A percentile compares a stretch with the other conserved stretches of the same genome.
These are phyloP conservation scores for Metarhizium sp. DNA, from an alignment of 2,329 filamentous ascomycete species.

Conservation along the genomic window DNA sequence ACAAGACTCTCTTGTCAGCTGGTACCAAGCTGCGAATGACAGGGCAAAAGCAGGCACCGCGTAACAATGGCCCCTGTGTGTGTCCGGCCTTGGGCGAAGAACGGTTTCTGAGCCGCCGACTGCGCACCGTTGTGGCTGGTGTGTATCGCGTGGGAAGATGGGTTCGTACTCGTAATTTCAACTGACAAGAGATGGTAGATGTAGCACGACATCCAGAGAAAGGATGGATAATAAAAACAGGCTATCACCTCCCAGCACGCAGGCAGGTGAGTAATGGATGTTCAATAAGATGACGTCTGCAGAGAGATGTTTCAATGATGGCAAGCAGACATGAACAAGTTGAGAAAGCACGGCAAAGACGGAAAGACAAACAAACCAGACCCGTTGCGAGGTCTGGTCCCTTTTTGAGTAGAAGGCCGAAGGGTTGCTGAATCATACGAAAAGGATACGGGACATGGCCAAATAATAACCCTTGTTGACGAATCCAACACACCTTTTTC, in stretches of 20 bases:
- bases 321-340: background rate
- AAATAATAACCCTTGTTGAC: slow-evolving; percentile 4
- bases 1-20: background rate
- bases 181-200: slow-evolving; percentile 1
- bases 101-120: background rate
- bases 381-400: slow-evolving; percentile 3
- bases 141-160: slow-evolving; percentile 3
- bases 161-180: slow-evolving; percentile 6
- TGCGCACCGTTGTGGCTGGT: slow-evolving; percentile 1
- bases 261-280: background rate
- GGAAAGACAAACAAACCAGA: slow-evolving; percentile 5
- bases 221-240: background rate
- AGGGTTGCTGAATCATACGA: slow-evolving; percentile 1
- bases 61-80: background rate
- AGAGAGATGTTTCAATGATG: background rate
- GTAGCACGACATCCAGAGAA: slow-evolving; percentile 5
- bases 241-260: background rate
- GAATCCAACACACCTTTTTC: slow-evolving; percentile 2
- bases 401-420: slow-evolving; percentile 6
- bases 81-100: background rate
- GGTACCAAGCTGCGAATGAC: background rate
- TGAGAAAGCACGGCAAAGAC: background rate
- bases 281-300: background rate
- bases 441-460: background rate
- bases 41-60: background rate